phyloP scores from a whole-genome alignment of 2,329 filamentous ascomycete species.

The Curvularia lunata region DNA sequence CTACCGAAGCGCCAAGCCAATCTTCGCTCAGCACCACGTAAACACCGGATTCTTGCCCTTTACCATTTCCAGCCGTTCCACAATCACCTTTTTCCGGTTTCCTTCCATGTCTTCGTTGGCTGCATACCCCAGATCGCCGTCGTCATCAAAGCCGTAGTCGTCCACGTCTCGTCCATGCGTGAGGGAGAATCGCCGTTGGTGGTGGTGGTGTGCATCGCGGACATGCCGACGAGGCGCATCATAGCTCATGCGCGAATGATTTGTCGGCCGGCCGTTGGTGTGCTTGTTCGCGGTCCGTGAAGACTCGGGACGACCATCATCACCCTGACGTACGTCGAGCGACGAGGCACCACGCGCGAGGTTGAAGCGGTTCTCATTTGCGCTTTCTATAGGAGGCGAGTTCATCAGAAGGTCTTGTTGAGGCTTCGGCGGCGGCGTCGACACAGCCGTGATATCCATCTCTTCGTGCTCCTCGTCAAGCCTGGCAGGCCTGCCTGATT shows the following conservation, averaged over 20 bases:
- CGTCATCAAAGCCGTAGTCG: slow-evolving; percentile 63
- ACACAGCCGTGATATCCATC: slow-evolving; percentile 82
- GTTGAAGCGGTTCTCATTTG: slow-evolving; percentile 56
- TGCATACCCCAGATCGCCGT: slow-evolving; percentile 92
- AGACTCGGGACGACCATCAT: slow-evolving; percentile 33
- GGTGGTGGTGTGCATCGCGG: slow-evolving; percentile 49
- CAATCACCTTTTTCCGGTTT: slow-evolving; percentile 90
- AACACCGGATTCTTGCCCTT: slow-evolving; percentile 96
- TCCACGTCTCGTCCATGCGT: slow-evolving; percentile 61
- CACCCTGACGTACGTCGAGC: slow-evolving; percentile 45
- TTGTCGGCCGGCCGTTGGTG: slow-evolving; percentile 32
- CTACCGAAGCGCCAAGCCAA: background rate
- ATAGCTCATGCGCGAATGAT: slow-evolving; percentile 51
- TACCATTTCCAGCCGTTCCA: slow-evolving; percentile 92
- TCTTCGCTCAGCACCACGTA: slow-evolving; percentile 78
- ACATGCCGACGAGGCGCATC: slow-evolving; percentile 46
- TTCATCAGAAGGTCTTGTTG: slow-evolving; percentile 73
- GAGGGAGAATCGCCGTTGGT: slow-evolving; percentile 53
- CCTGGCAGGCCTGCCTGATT: slow-evolving; percentile 38
- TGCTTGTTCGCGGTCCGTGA: slow-evolving; percentile 25
- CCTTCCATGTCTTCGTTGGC: slow-evolving; percentile 94
- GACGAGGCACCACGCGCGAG: slow-evolving; percentile 55
- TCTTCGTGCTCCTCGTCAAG: slow-evolving; percentile 71
- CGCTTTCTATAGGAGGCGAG: slow-evolving; percentile 57
- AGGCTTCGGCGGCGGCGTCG: slow-evolving; percentile 59